Evolutionary conservation across 208 protist species (phyloP), one percentile per base, ranked within the genome.

Genomic region (Acanthamoeba divionensis): DNA sequence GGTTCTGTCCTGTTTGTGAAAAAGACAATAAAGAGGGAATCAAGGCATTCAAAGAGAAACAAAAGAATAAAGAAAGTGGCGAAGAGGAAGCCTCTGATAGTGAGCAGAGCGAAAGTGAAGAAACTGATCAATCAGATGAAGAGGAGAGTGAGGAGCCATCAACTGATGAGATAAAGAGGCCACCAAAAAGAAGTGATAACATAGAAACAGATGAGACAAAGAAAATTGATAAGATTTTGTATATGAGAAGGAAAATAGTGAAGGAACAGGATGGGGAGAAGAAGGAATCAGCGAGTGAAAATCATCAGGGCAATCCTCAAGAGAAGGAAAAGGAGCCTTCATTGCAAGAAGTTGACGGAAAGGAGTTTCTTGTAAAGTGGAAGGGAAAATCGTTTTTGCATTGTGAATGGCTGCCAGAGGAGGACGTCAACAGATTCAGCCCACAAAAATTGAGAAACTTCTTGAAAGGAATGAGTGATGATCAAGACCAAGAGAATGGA

Each of bases 331-430:
- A 57, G 44, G 73, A 89, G 24, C 47, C 29, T 7, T 54, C 60
- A 2, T 89, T 89, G 18, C 60, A 50, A 10, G 82, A 89, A 12
- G 13, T 26, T 2, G 52, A 21, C 21, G n/a, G n/a, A 52, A 90
- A 69, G 8, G 86, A 90, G 41, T 62, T 82, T 15, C 29, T 82
- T n/a, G 69, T 90, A 62, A 90, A 90, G 24, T 90, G 86, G 86
- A 90, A 90, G 69, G 86, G 65, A 8, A 36, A 41, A 2, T 36
- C 86, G 21, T 82, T 50, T 15, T n/a, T 77, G 24, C 86, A 90
- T 41, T 45, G 69, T 24, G 33, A 41, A 47, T 90, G 86, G 86
- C 26, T 90, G 29, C 12, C 31, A 24, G 86, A 90, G 36, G 8
- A 36, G 57, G 15, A 7, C 15, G 18, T 15, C 7, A 24, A 66